Evolutionary conservation across 768 basidiomycete genomes (phyloP).

Genomic region (Boletus reticulatus): DNA sequence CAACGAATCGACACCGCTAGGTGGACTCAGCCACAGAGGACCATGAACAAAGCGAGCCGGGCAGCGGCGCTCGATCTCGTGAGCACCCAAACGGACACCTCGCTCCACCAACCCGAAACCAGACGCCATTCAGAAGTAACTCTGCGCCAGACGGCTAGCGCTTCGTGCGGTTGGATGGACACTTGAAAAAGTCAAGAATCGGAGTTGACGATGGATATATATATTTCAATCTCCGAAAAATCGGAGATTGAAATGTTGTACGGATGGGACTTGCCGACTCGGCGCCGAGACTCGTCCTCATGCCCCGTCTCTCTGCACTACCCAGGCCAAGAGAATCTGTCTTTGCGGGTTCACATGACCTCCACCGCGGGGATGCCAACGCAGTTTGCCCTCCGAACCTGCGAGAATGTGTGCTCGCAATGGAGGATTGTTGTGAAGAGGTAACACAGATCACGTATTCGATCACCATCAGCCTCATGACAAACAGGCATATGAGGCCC

Average conservation of each 20-base stretch:
- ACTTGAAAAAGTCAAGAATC: slow-evolving; percentile 41
- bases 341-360: slow-evolving; percentile 63
- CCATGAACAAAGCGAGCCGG: slow-evolving; percentile 35
- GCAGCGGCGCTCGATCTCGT: slow-evolving; percentile 43
- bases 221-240: slow-evolving; percentile 29
- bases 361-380: slow-evolving; percentile 62
- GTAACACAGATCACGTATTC: slow-evolving; percentile 30
- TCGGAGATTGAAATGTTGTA: too few relatives aligned
- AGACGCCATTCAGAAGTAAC: slow-evolving; percentile 53
- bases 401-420: slow-evolving; percentile 70
- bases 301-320: slow-evolving; percentile 50
- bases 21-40: slow-evolving; percentile 45
- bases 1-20: slow-evolving; percentile 53
- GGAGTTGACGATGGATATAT: slow-evolving; percentile 31
- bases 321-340: slow-evolving; percentile 59
- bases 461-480: background rate
- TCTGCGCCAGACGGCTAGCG: slow-evolving; percentile 50
- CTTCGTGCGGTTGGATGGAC: slow-evolving; percentile 69
- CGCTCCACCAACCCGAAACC: slow-evolving; percentile 78
- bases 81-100: slow-evolving; percentile 54
- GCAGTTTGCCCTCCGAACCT: slow-evolving; percentile 69
- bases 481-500: slow-evolving; percentile 61
- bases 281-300: slow-evolving; percentile 27
- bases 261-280: too few relatives aligned
- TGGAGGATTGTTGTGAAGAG: slow-evolving; percentile 84